phyloP scores from a whole-genome alignment of 345 rosid species.

The Boechera stricta region DNA sequence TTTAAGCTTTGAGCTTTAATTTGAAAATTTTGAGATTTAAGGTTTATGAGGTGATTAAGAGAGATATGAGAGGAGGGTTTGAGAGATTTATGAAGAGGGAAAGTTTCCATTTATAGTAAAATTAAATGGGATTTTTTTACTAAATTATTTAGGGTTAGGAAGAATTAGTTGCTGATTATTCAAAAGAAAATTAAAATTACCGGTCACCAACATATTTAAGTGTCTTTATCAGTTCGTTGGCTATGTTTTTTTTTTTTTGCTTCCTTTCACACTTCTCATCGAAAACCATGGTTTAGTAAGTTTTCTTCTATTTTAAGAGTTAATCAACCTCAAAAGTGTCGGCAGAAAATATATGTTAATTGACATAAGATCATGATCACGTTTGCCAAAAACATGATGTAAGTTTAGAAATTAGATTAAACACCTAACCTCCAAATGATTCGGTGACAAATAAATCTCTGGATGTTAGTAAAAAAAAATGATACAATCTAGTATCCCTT shows the following conservation, averaged over 20 bases:
- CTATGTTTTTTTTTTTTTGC: conserved; percentile 34
- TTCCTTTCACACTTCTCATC: conserved; percentile 32
- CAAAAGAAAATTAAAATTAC: conserved; percentile 33
- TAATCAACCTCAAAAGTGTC: conserved; percentile 28
- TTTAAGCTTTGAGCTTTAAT: background rate
- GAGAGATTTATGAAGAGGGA: conserved; percentile 24
- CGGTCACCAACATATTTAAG: conserved; percentile 43
- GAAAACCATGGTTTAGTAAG: background rate
- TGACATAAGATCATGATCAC: conserved; percentile 14
- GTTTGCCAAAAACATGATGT: background rate
- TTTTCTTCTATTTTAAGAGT: conserved; percentile 27
- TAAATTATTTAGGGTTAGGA: conserved; percentile 23
- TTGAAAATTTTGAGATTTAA: background rate
- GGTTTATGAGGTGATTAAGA: conserved; percentile 30
- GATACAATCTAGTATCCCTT: background rate
- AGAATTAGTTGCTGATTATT: conserved; percentile 33
- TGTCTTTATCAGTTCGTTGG: conserved; percentile 46
- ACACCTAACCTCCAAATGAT: conserved; percentile 22
- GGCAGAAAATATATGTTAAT: background rate
- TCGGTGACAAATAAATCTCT: conserved; percentile 13
- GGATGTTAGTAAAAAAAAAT: background rate
- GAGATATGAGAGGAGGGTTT: conserved; percentile 20
- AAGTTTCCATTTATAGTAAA: conserved; percentile 27
- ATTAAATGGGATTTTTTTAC: background rate
- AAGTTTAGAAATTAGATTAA: conserved; percentile 2